Evolutionary conservation across 495 filamentous ascomycete species (phyloP).

Genomic region (Aspergillus olivimuriae): DNA sequence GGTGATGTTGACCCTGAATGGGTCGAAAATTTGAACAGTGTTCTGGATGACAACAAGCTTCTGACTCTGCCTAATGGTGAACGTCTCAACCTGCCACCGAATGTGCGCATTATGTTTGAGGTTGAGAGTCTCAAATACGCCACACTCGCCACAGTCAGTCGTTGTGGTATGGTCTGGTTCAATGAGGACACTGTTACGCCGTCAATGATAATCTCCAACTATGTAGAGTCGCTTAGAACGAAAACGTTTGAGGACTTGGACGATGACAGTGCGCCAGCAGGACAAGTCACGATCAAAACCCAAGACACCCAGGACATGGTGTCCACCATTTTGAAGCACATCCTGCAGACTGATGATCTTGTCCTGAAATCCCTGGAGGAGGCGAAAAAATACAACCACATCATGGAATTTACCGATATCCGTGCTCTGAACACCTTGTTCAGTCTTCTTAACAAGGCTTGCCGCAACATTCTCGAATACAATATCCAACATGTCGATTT

Average conservation of each 20-base stretch:
- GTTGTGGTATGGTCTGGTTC: conserved; percentile 99
- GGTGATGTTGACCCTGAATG: conserved; percentile 98
- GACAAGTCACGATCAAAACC: conserved; percentile 70
- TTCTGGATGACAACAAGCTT: conserved; percentile 97
- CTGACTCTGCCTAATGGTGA: conserved; percentile 96
- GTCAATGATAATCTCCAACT: conserved; percentile 87
- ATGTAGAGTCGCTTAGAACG: conserved; percentile 73
- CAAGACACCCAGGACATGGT: conserved; percentile 69
- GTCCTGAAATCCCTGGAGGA: conserved; percentile 67
- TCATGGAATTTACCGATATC: conserved; percentile 94
- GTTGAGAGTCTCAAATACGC: conserved; percentile 98
- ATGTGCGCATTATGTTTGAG: conserved; percentile 99
- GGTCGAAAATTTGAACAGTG: conserved; percentile 99
- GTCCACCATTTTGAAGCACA: conserved; percentile 67
- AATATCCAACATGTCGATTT: conserved; percentile 92
- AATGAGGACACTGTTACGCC: conserved; percentile 93
- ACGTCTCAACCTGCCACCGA: conserved; percentile 84
- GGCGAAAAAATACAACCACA: conserved; percentile 76
- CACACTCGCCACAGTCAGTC: conserved; percentile 92
- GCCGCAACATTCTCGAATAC: conserved; percentile 88
- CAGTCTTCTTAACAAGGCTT: conserved; percentile 88
- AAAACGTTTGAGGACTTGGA: conserved; percentile 89
- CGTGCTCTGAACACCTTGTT: conserved; percentile 90
- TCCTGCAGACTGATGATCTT: conserved; percentile 71
- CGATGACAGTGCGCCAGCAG: conserved; percentile 76